These are phyloP conservation scores for Trichoderma sp. DNA, from an alignment of 2,329 filamentous ascomycete genomes.

Conservation along the genomic window DNA sequence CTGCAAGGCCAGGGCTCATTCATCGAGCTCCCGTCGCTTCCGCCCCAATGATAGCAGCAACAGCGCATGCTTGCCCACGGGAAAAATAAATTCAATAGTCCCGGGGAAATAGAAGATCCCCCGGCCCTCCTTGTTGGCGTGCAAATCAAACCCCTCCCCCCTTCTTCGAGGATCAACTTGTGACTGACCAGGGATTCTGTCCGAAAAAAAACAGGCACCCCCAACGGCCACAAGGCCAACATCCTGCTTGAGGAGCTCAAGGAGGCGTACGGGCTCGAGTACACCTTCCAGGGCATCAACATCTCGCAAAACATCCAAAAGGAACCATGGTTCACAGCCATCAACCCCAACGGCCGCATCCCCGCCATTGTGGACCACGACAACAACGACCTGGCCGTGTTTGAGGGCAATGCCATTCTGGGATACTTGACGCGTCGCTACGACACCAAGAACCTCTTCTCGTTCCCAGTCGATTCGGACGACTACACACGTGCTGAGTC, in stretches of 20 bases:
- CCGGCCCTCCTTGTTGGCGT: background rate
- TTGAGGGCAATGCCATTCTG: slow-evolving; percentile 72
- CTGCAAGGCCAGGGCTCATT: background rate
- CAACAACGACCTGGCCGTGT: slow-evolving; percentile 59
- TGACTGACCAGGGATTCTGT: slow-evolving; percentile 5
- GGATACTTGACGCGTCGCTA: slow-evolving; percentile 71
- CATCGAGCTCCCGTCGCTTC: background rate
- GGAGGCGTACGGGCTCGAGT: slow-evolving; percentile 59
- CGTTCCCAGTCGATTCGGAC: slow-evolving; percentile 38
- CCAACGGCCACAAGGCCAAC: slow-evolving; percentile 55
- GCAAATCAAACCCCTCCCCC: background rate
- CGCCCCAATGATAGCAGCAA: background rate
- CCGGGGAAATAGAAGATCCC: background rate
- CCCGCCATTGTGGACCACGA: slow-evolving; percentile 66
- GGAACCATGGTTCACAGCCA: slow-evolving; percentile 61
- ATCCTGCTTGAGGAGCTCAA: slow-evolving; percentile 65
- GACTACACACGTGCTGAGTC: slow-evolving; percentile 35
- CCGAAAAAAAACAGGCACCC: slow-evolving; percentile 37
- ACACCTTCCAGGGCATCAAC: slow-evolving; percentile 57
- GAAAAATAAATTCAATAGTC: background rate
- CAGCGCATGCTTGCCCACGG: background rate
- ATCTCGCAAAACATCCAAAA: slow-evolving; percentile 63
- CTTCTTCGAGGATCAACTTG: background rate
- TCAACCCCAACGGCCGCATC: slow-evolving; percentile 64
- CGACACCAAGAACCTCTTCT: slow-evolving; percentile 52